phyloP scores from a whole-genome alignment of 345 rosid species.

The Hypericum perforatum region DNA sequence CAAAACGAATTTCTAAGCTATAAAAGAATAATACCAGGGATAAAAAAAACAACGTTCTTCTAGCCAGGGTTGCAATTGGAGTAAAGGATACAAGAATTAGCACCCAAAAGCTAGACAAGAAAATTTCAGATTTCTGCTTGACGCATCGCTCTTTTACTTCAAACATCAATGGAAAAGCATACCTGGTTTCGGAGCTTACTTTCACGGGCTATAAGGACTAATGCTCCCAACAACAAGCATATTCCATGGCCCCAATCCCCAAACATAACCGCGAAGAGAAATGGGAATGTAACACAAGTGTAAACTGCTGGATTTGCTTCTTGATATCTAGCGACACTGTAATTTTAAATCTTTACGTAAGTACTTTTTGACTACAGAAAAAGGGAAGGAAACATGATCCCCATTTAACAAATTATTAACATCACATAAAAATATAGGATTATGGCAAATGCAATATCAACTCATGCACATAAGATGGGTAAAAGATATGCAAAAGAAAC shows the following conservation, averaged over 20 bases:
- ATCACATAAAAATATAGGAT: no score
- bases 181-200: slow-evolving; percentile 71
- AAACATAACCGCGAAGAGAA: slow-evolving; percentile 98
- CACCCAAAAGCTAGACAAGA: no score
- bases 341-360: slow-evolving; percentile 7
- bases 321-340: slow-evolving; percentile 93
- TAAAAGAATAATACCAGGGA: no score
- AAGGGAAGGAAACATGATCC: background rate
- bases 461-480: no score
- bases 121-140: background rate
- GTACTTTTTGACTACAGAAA: background rate
- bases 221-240: slow-evolving; percentile 87
- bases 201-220: slow-evolving; percentile 80
- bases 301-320: slow-evolving; percentile 98
- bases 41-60: no score
- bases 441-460: no score
- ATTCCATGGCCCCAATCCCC: slow-evolving; percentile 99
- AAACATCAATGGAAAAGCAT: slow-evolving; percentile 11
- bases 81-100: no score
- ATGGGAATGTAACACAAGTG: slow-evolving; percentile 79
- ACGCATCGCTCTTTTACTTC: background rate
- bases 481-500: no score
- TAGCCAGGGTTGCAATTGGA: no score
- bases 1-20: no score
- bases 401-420: no score